Conservation (phyloP, 208 protist genomes). For the Trypanosoma theileri region DNA sequence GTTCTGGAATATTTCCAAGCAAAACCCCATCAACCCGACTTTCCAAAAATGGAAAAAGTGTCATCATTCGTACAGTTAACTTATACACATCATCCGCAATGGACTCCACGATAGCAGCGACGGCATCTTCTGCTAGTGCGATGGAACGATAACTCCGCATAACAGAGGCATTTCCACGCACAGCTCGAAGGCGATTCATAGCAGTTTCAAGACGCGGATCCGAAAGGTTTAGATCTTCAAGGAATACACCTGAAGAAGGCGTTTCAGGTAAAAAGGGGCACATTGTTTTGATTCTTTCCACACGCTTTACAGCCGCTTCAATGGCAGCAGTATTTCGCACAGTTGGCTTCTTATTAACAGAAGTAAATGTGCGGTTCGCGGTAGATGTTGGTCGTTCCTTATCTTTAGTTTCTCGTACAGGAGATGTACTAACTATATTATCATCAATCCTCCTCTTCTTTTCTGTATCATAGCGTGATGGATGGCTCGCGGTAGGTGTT, state of each 20-base stretch:
- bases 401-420: too few species aligned
- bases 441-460: too few species aligned
- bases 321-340: not conserved
- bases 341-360: not conserved
- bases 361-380: not conserved
- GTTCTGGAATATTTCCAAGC: conserved; percentile 30
- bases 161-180: conserved; percentile 22
- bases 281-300: not conserved
- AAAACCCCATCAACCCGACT: conserved; percentile 40
- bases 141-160: conserved; percentile 15
- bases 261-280: conserved; percentile 30
- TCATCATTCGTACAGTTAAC: conserved; percentile 25
- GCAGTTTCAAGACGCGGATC: conserved; percentile 31
- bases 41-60: conserved; percentile 38
- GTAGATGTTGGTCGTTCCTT: not conserved
- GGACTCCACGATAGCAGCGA: conserved; percentile 19
- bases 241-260: conserved; percentile 36
- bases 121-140: conserved; percentile 18
- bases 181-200: conserved; percentile 26
- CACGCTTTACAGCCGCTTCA: not conserved
- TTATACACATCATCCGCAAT: conserved; percentile 30
- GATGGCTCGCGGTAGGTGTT: too few species aligned
- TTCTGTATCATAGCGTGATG: too few species aligned
- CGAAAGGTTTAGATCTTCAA: conserved; percentile 40
- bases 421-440: too few species aligned